phyloP scores from a whole-genome alignment of 1,139 yeast species.

The Taiozyma sp. region DNA sequence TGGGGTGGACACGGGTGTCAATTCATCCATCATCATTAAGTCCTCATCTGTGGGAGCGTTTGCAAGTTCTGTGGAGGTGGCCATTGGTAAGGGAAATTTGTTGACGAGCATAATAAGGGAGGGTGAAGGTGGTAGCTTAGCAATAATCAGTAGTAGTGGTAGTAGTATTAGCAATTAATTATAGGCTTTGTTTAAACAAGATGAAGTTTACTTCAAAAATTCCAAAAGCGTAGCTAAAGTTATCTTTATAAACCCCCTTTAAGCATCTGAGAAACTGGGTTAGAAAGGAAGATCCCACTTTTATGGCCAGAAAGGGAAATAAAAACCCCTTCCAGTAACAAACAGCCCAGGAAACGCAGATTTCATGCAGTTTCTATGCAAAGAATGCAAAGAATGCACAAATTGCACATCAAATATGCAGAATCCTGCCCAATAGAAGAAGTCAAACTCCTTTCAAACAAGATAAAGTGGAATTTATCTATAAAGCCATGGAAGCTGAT shows the following conservation, averaged over 20 bases:
- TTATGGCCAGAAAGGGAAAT: background rate
- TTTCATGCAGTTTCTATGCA: background rate
- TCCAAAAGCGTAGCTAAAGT: background rate
- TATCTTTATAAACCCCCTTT: background rate
- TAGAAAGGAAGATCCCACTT: background rate
- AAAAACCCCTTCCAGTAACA: background rate
- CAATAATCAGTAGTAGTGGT: too few relatives aligned
- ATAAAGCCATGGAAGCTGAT: background rate
- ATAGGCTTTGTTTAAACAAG: too few relatives aligned
- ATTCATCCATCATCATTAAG: slow-evolving; percentile 6
- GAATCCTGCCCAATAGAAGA: background rate
- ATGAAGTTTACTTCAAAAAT: background rate
- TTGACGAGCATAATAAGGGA: slow-evolving; percentile 4
- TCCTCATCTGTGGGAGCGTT: background rate
- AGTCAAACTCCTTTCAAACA: background rate
- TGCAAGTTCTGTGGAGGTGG: background rate
- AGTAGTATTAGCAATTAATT: too few relatives aligned
- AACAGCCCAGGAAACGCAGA: slow-evolving; percentile 15
- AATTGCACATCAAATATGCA: background rate
- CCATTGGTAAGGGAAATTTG: slow-evolving; percentile 5
- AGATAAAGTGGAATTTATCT: background rate
- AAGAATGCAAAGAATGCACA: background rate
- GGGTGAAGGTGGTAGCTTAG: background rate
- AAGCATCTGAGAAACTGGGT: background rate
- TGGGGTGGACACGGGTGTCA: slow-evolving; percentile 15